Evolutionary conservation across 2,329 filamentous ascomycete genomes (phyloP), one percentile per base, ranked within the genome.

Genomic region (Stagonosporopsis chrysanthemi): DNA sequence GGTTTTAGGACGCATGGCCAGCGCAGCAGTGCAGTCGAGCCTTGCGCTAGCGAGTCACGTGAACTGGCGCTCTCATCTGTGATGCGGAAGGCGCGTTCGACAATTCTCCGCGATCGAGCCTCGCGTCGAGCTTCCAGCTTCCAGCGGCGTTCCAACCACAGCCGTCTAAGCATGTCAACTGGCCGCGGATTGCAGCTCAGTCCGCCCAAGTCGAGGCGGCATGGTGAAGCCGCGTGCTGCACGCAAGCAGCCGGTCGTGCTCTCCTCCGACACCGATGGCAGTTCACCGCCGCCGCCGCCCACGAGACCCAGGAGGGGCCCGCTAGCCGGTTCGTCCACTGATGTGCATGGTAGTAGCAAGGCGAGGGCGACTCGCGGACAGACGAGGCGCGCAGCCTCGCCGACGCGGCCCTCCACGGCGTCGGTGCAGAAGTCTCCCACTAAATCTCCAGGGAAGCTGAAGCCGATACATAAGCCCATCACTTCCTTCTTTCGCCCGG

Each of bases 401-500:
- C 61, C 68, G 22, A 69, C 62, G 53, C 61, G 57, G n/a, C 56
- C 62, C 28, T 60, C 60, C 19, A 36, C 60, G 42, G 43, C 38
- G n/a, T 22, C 48, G 9, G 46, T 55, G 40, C 63, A 71, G 56
- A 68, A 67, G 58, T 70, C 72, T 22, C 67, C 72, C 43, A 59
- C 71, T 31, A 74, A 72, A 45, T 66, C 73, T 31, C 68, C 68
- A 17, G 69, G 69, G n/a, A 77, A 79, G 53, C 63, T 74, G 17
- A 71, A 75, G 60, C 69, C 75, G 35, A 59, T 74, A 35, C 72
- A 73, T 60, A 81, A 78, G 62, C 74, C 79, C 9, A 81, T 82
- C 46, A 79, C 77, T 33, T 82, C 80, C 15, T 83, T 82, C 72
- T 82, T 83, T 71, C 80, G 76, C 66, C 73, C 73, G 47, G 73